Conservation (phyloP, 2,329 filamentous ascomycete species). For the Exophiala sideris region DNA sequence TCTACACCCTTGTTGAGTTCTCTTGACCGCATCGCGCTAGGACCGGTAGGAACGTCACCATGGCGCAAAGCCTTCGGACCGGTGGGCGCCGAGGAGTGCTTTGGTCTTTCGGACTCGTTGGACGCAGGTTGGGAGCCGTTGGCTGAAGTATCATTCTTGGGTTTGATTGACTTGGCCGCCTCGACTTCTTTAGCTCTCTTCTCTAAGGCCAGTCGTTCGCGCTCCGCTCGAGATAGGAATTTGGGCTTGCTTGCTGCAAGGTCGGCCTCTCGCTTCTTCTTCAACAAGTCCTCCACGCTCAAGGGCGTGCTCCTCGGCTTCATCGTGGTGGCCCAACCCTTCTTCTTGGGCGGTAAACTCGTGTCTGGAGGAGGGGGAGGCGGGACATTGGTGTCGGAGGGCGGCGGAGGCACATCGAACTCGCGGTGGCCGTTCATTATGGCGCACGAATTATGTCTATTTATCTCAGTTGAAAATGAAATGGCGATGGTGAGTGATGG, state of each 20-base stretch:
- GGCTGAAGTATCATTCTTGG: slow-evolving; percentile 8
- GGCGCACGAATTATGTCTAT: no score
- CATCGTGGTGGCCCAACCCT: slow-evolving; percentile 47
- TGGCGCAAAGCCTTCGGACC: slow-evolving; percentile 68
- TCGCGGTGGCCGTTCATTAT: no score
- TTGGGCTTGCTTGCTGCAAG: slow-evolving; percentile 82
- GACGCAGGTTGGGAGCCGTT: slow-evolving; percentile 6
- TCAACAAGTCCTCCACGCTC: slow-evolving; percentile 80
- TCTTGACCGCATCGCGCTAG: slow-evolving; percentile 47
- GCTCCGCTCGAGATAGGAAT: slow-evolving; percentile 78
- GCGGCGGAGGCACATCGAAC: no score
- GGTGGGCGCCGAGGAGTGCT: slow-evolving; percentile 55
- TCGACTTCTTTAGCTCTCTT: slow-evolving; percentile 71
- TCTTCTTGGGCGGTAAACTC: slow-evolving; percentile 46
- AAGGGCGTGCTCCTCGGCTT: slow-evolving; percentile 54
- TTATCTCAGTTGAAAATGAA: no score
- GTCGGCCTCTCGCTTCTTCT: slow-evolving; percentile 81
- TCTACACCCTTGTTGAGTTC: slow-evolving; percentile 48
- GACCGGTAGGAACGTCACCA: slow-evolving; percentile 45
- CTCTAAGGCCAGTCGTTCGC: slow-evolving; percentile 75
- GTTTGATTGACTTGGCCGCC: slow-evolving; percentile 35
- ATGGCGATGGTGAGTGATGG: no score
- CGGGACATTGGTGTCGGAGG: slow-evolving; percentile 24
- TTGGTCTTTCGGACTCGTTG: not conserved
- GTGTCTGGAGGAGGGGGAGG: slow-evolving; percentile 43